Evolutionary conservation across 306 rosid species (phyloP).

Genomic region (Malus asiatica): DNA sequence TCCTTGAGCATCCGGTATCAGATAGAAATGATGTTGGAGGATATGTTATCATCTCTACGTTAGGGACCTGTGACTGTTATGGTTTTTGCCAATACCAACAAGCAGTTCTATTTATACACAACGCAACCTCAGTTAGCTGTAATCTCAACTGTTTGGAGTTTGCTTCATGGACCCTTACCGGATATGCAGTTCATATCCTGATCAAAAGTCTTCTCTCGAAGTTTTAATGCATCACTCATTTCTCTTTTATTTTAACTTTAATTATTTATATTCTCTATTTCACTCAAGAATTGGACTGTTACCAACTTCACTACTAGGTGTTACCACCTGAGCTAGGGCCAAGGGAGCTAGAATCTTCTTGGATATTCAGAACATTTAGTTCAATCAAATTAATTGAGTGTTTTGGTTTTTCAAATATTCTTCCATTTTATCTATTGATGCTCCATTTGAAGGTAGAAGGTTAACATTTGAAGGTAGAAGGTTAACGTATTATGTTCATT

Average conservation of each 20-base stretch:
- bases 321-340: neutral
- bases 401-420: neutral
- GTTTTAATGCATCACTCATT: neutral
- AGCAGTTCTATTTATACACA: too few relatives aligned
- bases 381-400: neutral
- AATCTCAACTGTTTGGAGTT: too few relatives aligned
- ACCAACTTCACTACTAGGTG: neutral
- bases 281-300: neutral
- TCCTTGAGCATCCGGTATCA: neutral
- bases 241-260: neutral
- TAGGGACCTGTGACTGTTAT: neutral
- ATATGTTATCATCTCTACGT: neutral
- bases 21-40: neutral
- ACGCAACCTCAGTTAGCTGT: too few relatives aligned
- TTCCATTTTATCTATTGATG: neutral
- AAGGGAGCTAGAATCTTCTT: neutral
- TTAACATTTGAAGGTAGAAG: neutral
- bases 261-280: neutral
- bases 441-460: neutral
- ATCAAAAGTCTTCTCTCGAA: neutral
- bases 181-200: neutral
- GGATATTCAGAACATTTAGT: neutral
- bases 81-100: too few relatives aligned
- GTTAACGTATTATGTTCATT: slow-evolving; percentile 8
- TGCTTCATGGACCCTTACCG: too few relatives aligned